phyloP scores from a whole-genome alignment of 2,329 filamentous ascomycete species.

The Hortaea werneckii region DNA sequence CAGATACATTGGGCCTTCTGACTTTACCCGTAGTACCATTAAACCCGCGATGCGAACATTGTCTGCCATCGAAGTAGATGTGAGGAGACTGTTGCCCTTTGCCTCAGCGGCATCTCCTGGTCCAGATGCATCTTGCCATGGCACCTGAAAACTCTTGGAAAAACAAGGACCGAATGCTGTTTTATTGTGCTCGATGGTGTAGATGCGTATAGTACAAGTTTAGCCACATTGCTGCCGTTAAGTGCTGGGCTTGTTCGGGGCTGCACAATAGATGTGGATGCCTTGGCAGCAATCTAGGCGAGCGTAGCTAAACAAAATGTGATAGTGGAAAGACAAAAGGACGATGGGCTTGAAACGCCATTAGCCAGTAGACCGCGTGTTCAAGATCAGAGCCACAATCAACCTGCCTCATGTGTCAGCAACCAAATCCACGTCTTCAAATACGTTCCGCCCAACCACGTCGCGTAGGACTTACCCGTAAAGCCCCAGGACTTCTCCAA shows the following conservation, averaged over 20 bases:
- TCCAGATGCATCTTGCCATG: too few species aligned
- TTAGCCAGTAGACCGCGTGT: conserved; percentile 45
- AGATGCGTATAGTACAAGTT: background rate
- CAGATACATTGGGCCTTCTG: too few species aligned
- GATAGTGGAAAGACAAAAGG: background rate
- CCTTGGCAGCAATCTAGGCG: background rate
- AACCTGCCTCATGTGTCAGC: conserved; percentile 45
- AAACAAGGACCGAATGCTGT: too few species aligned
- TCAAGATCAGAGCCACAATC: conserved; percentile 86
- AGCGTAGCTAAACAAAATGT: background rate
- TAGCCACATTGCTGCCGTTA: background rate
- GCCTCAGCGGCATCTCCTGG: too few species aligned
- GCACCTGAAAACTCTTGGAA: too few species aligned
- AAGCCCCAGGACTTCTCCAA: conserved; percentile 90
- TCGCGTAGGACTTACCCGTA: conserved; percentile 61
- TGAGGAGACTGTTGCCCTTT: too few species aligned
- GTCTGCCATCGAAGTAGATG: too few species aligned
- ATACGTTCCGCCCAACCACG: background rate
- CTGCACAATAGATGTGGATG: background rate
- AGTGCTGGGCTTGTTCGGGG: background rate
- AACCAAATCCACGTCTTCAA: conserved; percentile 1
- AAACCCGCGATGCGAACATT: too few species aligned
- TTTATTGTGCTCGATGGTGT: background rate
- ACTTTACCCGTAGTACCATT: too few species aligned
- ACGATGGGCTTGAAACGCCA: background rate